These are phyloP conservation scores for Nemania serpens DNA, from an alignment of 2,329 filamentous ascomycete species.

Conservation along the genomic window DNA sequence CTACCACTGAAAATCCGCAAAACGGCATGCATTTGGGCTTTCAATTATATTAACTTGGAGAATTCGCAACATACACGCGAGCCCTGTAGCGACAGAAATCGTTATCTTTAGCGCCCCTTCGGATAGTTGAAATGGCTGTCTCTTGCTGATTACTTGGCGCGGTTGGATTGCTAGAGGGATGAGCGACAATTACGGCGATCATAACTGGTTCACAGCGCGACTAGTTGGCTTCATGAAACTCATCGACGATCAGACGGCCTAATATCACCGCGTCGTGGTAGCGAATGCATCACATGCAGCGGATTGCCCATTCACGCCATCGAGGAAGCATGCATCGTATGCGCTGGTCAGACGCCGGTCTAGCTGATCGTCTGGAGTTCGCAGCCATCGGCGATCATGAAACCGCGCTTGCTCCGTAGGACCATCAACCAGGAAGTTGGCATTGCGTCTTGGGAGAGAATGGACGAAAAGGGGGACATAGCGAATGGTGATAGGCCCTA, in stretches of 20 bases:
- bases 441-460: slow-evolving; percentile 8
- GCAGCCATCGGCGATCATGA: slow-evolving; percentile 32
- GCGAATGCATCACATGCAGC: slow-evolving; percentile 15
- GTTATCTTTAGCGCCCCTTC: slow-evolving; percentile 1
- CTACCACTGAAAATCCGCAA: slow-evolving; percentile 9
- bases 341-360: slow-evolving; percentile 33
- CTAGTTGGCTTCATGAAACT: slow-evolving; percentile 12
- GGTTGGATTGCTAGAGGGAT: neutral
- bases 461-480: slow-evolving; percentile 1
- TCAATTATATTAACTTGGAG: slow-evolving; percentile 16
- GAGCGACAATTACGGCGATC: slow-evolving; percentile 19
- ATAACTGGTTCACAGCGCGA: slow-evolving; percentile 4
- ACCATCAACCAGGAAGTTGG: slow-evolving; percentile 29
- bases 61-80: neutral
- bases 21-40: slow-evolving; percentile 15
- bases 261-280: slow-evolving; percentile 5
- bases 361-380: slow-evolving; percentile 33
- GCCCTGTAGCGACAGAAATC: neutral
- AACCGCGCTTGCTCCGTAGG: slow-evolving; percentile 34
- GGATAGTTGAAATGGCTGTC: slow-evolving; percentile 17
- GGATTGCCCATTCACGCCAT: slow-evolving; percentile 11
- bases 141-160: slow-evolving; percentile 4
- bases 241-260: slow-evolving; percentile 19
- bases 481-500: slow-evolving; percentile 2
- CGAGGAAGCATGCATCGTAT: slow-evolving; percentile 25